A percentile compares a stretch with the other conserved stretches of the same genome.
phyloP scores from a whole-genome alignment of 805 yeast species.

The Cyberlindnera maritima region DNA sequence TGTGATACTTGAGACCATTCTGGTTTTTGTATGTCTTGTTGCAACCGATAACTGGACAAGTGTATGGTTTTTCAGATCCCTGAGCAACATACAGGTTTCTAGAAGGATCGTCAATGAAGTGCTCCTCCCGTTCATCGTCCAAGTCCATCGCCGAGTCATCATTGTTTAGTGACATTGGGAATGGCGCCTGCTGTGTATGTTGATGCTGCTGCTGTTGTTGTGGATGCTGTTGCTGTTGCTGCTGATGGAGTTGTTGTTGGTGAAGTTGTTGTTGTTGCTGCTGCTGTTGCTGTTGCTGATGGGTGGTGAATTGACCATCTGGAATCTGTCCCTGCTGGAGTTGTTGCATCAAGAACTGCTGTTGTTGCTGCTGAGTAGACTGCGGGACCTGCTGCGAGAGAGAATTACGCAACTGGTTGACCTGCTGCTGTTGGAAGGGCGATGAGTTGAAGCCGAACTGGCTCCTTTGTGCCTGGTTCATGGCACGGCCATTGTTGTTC shows the following conservation, averaged over 20 bases:
- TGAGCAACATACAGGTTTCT: constrained; percentile 91
- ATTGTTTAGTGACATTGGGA: constrained; percentile 34
- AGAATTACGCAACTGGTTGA: constrained; percentile 16
- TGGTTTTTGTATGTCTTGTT: constrained; percentile 97
- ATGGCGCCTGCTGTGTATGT: constrained; percentile 19
- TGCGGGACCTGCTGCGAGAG: constrained; percentile 15
- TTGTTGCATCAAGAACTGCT: constrained; percentile 15
- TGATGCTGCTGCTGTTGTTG: constrained; percentile 16
- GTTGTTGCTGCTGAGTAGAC: constrained; percentile 13
- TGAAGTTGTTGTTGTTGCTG: constrained; percentile 17
- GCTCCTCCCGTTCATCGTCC: constrained; percentile 59
- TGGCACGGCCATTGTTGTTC: neutral
- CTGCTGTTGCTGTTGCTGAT: constrained; percentile 13
- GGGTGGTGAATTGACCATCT: constrained; percentile 20
- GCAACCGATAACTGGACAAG: constrained; percentile 97
- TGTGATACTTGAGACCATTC: constrained; percentile 93
- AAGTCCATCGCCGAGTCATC: constrained; percentile 31
- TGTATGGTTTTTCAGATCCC: constrained; percentile 91
- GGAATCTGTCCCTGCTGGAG: constrained; percentile 14
- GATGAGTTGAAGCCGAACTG: constrained; percentile 20
- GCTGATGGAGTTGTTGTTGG: constrained; percentile 15
- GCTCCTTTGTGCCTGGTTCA: constrained; percentile 20
- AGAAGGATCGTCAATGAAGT: constrained; percentile 96
- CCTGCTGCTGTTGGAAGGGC: constrained; percentile 13
- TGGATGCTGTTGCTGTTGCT: constrained; percentile 12